Evolutionary conservation across 2,329 filamentous ascomycete genomes (phyloP), one percentile per base, ranked within the genome.

Genomic region (Neonectria punicea): DNA sequence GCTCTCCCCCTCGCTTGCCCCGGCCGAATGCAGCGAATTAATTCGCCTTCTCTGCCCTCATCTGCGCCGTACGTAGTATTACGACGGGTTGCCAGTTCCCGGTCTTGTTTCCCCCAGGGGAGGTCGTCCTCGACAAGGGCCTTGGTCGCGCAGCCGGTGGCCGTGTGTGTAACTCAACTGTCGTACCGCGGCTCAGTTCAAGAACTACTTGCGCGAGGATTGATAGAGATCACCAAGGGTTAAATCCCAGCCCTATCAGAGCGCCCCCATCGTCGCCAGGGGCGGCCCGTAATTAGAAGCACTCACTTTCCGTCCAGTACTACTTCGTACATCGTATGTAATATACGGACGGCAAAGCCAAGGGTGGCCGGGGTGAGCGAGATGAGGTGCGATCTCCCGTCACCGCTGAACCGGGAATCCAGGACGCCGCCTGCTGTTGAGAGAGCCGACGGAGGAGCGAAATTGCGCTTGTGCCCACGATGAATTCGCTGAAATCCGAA

Each of bases 1-100:
- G 25, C 43, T 61, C 51, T 43, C 39, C 58, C 67, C 58, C 67
- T 74, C 72, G 72, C 72, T 73, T 74, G 66, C 61, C 69, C 67
- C 60, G 61, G 66, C 61, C 63, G 68, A 56, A 57, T 54, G 51
- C 61, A 68, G 66, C 66, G 69, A 74, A 72, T 74, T 73, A 68
- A 69, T 70, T 67, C 66, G 59, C 70, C 68, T 67, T 67, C 61
- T 68, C 63, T 53, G 56, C 20, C 49, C 18, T 51, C 46, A 46
- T 44, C 70, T 66, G 67, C 18, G 70, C 66, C 65, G 68, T 65
- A 65, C 20, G 68, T 63, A 63, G 68, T 71, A 70, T 47, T 63
- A 67, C 69, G 51, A 58, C 30, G 59, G 53, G 47, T 61, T 63
- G 49, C 62, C 53, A 63, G 51, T 14, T 13, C 61, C 62, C 66